Conservation (phyloP, 2,329 filamentous ascomycete species). For the Salinomyces thailandicus region DNA sequence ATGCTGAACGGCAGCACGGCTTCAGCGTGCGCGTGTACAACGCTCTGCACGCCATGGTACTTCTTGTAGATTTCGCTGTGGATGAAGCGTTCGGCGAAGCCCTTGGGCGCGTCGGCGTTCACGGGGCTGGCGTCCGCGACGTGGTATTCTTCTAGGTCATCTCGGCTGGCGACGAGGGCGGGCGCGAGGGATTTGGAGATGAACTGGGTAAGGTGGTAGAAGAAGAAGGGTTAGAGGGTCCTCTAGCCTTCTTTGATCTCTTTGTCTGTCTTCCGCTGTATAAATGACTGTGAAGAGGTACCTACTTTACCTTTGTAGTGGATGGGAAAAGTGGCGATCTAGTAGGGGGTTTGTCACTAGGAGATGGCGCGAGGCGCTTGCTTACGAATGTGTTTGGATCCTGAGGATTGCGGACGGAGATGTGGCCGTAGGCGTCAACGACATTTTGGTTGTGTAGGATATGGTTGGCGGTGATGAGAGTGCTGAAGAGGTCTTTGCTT, state of each 20-base stretch:
- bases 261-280: too few species aligned
- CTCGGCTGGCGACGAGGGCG: conserved; percentile 31
- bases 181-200: conserved; percentile 35
- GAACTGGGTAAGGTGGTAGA: conserved; percentile 37
- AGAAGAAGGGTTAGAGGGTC: too few species aligned
- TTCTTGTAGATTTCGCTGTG: conserved; percentile 36
- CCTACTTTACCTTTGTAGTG: too few species aligned
- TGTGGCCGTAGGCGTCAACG: conserved; percentile 27
- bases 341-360: too few species aligned
- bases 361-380: too few species aligned
- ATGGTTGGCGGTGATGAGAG: conserved; percentile 28
- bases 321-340: too few species aligned
- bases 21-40: conserved; percentile 35
- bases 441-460: conserved; percentile 25
- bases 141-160: conserved; percentile 36
- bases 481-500: conserved; percentile 20
- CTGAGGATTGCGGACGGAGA: conserved; percentile 27
- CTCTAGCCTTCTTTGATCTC: too few species aligned
- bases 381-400: conserved; percentile 13
- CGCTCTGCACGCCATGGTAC: conserved; percentile 33
- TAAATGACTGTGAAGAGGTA: too few species aligned
- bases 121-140: conserved; percentile 30
- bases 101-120: conserved; percentile 14
- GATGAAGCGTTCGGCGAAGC: conserved; percentile 35
- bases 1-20: conserved; percentile 36